Percentiles rank a stretch among this genome's conserved stretches.
Conservation (phyloP, 2,329 filamentous ascomycete genomes). For the Penicillium frequentans region DNA sequence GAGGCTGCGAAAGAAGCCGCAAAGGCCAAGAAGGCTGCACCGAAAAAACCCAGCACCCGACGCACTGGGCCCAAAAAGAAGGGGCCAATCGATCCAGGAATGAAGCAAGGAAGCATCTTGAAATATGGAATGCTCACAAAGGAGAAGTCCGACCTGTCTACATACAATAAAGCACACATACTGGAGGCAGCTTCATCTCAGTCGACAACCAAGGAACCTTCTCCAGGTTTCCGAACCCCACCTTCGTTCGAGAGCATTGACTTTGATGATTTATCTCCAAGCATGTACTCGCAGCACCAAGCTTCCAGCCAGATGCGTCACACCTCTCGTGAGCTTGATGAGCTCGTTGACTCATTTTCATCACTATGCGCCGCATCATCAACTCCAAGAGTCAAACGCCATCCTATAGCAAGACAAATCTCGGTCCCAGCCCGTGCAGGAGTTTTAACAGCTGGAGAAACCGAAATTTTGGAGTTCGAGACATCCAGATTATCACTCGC, state of each 20-base stretch:
- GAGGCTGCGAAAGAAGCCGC: slow-evolving; percentile 22
- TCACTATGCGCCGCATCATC: slow-evolving; percentile 21
- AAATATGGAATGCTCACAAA: slow-evolving; percentile 43
- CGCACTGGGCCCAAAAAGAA: slow-evolving; percentile 35
- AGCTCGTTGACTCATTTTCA: slow-evolving; percentile 27
- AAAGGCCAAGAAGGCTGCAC: slow-evolving; percentile 20
- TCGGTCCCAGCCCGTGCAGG: slow-evolving; percentile 9
- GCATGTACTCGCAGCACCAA: slow-evolving; percentile 17
- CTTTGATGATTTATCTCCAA: slow-evolving; percentile 15
- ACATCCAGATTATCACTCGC: neutral
- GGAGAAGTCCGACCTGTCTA: slow-evolving; percentile 29
- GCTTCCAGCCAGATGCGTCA: slow-evolving; percentile 1
- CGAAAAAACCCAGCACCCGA: slow-evolving; percentile 30
- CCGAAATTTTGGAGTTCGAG: slow-evolving; percentile 10
- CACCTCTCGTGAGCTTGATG: slow-evolving; percentile 20
- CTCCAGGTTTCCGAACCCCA: neutral
- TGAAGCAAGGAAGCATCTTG: slow-evolving; percentile 43
- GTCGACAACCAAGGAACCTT: slow-evolving; percentile 12
- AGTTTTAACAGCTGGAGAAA: slow-evolving; percentile 3
- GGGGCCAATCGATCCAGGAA: slow-evolving; percentile 39
- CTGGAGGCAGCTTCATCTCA: slow-evolving; percentile 29
- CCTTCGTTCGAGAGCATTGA: slow-evolving; percentile 8
- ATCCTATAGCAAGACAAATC: slow-evolving; percentile 13
- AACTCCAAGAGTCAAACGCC: slow-evolving; percentile 20
- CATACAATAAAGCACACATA: slow-evolving; percentile 30